These are phyloP conservation scores for Diutina catenulata DNA, from an alignment of 1,139 yeast species.

Conservation along the genomic window DNA sequence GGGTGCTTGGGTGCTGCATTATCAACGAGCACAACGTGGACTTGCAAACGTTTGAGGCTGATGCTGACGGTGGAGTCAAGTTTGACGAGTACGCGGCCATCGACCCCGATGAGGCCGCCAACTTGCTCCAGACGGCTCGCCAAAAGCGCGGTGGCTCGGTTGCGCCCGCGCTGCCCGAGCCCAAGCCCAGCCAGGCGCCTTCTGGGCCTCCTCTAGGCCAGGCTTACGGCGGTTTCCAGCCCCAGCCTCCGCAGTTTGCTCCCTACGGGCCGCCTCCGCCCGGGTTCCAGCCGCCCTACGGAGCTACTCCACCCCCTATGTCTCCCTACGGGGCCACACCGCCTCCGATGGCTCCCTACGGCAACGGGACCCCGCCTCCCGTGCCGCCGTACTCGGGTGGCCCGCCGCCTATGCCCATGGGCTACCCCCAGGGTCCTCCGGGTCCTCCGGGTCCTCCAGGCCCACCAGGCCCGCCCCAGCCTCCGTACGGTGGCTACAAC, in stretches of 20 bases:
- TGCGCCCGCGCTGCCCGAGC: too few relatives aligned
- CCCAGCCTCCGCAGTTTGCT: conserved; percentile 10
- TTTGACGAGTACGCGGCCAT: conserved; percentile 65
- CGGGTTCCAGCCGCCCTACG: too few relatives aligned
- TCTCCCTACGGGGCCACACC: not conserved
- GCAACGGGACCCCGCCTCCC: not conserved
- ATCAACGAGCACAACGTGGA: conserved; percentile 53
- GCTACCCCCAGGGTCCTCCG: not conserved
- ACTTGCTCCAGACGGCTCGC: not conserved
- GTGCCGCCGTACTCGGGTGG: not conserved
- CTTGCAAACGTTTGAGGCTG: conserved; percentile 60
- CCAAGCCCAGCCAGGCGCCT: not conserved
- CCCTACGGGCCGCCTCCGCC: too few relatives aligned
- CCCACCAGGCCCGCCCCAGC: not conserved
- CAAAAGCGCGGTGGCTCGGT: not conserved
- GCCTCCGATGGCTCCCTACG: not conserved
- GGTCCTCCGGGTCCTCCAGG: conserved; percentile 5
- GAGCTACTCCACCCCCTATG: not conserved
- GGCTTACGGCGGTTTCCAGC: conserved; percentile 28
- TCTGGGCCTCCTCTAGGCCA: not conserved
- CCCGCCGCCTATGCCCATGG: too few relatives aligned
- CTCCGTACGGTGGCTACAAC: not conserved
- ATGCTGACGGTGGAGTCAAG: conserved; percentile 59
- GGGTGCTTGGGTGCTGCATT: conserved; percentile 61
- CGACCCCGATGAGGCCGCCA: not conserved